Evolutionary conservation across 2,329 filamentous ascomycete species (phyloP).

Genomic region (Sphaceloma murrayae): DNA sequence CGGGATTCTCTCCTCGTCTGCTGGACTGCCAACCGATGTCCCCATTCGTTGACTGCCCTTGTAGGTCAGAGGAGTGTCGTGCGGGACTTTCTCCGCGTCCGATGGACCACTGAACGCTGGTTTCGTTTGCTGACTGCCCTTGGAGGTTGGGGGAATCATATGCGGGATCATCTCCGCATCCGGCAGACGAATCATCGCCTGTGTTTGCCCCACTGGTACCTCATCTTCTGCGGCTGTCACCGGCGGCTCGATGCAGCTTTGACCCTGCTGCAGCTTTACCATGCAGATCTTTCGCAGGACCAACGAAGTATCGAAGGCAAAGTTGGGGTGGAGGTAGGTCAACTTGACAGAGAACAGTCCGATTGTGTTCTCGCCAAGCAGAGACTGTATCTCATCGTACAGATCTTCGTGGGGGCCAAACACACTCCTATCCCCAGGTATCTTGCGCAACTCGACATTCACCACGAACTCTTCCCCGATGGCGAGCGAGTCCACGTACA

Average conservation of each 20-base stretch:
- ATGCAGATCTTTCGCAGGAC: conserved; percentile 20
- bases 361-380: conserved; percentile 18
- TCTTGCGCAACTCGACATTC: background rate
- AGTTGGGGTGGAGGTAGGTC: background rate
- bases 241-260: background rate
- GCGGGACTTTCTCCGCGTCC: too few species aligned
- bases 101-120: too few species aligned
- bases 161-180: too few species aligned
- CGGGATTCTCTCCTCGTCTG: too few species aligned
- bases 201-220: background rate
- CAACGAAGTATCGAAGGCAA: conserved; percentile 5
- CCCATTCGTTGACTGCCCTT: too few species aligned
- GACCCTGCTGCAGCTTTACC: conserved; percentile 14
- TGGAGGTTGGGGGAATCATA: too few species aligned
- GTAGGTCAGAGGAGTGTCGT: too few species aligned
- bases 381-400: conserved; percentile 8
- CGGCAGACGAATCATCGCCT: background rate
- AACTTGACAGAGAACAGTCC: conserved; percentile 9
- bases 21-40: too few species aligned
- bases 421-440: too few species aligned
- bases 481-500: too few species aligned
- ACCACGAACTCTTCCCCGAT: background rate
- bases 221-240: background rate
- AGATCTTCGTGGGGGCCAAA: conserved; percentile 1
- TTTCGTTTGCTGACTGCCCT: too few species aligned